phyloP scores from a whole-genome alignment of 2,329 filamentous ascomycete genomes.

The Aspergillus novofumigatus region DNA sequence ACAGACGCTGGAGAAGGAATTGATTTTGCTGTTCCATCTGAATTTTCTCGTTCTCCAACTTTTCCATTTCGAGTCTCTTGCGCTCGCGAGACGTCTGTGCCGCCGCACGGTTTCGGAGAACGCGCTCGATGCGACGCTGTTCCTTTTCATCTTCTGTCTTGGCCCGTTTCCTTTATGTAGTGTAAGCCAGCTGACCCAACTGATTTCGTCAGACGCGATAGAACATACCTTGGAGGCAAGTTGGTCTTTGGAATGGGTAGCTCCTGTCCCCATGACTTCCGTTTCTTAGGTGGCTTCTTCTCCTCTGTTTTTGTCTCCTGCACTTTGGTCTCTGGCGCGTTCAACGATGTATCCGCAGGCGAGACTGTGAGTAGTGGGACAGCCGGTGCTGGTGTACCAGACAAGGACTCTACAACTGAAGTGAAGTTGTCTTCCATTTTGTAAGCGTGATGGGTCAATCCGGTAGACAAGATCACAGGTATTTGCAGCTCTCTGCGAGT shows the following conservation, averaged over 20 bases:
- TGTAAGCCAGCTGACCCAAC: constrained; percentile 7
- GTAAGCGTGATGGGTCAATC: constrained; percentile 2
- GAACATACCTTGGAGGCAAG: constrained; percentile 74
- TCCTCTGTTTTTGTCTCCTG: constrained; percentile 39
- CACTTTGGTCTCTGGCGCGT: constrained; percentile 22
- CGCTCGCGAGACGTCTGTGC: constrained; percentile 95
- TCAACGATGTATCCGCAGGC: constrained; percentile 38
- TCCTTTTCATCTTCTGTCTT: constrained; percentile 99
- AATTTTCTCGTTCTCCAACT: constrained; percentile 63
- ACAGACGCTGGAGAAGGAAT: constrained; percentile 62
- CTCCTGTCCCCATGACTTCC: constrained; percentile 98
- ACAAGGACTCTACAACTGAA: constrained; percentile 26
- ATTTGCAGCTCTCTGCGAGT: constrained; percentile 4
- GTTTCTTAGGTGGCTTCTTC: constrained; percentile 82
- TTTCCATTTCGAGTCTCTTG: constrained; percentile 85
- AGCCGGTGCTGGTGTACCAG: constrained; percentile 29
- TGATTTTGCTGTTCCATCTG: constrained; percentile 67
- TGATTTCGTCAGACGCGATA: background rate
- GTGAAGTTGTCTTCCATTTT: constrained; percentile 33
- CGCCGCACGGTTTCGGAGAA: constrained; percentile 90
- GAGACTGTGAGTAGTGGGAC: constrained; percentile 38
- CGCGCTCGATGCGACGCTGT: constrained; percentile 92
- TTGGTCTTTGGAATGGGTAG: constrained; percentile 95
- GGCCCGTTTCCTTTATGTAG: constrained; percentile 70
- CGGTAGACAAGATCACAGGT: background rate